These are phyloP conservation scores for Fagopyrum homotropicum DNA, from an alignment of 148 eudicot genomes.

Conservation along the genomic window DNA sequence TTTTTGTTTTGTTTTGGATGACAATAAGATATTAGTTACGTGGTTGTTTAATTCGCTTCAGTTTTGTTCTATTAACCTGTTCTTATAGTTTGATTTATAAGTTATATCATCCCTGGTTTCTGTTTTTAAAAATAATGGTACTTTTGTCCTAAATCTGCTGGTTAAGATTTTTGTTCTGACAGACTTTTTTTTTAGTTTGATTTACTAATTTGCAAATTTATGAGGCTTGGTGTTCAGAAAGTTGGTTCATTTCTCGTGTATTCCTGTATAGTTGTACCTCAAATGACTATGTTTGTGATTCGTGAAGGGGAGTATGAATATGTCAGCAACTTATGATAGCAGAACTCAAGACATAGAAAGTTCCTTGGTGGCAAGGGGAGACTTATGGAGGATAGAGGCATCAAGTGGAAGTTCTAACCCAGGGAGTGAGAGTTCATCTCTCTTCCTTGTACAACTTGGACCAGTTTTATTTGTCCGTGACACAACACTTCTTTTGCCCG, in stretches of 20 bases:
- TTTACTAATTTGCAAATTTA: background rate
- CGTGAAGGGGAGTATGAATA: constrained; percentile 63
- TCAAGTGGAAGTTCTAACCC: constrained; percentile 77
- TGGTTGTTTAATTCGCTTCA: background rate
- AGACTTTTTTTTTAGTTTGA: background rate
- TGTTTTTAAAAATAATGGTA: background rate
- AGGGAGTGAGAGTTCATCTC: constrained; percentile 63
- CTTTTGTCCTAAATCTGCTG: background rate
- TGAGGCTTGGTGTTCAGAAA: background rate
- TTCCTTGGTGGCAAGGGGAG: constrained; percentile 85
- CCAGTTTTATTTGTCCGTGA: constrained; percentile 90
- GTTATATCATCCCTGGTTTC: background rate
- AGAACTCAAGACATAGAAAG: constrained; percentile 67
- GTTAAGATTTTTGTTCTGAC: background rate
- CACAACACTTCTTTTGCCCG: constrained; percentile 87
- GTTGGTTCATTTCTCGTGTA: background rate
- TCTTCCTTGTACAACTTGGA: constrained; percentile 95
- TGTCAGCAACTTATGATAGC: constrained; percentile 83
- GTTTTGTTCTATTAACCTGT: background rate
- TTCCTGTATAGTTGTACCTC: background rate
- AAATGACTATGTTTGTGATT: background rate
- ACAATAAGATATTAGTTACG: background rate
- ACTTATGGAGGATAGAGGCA: constrained; percentile 92
- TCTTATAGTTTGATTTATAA: background rate
- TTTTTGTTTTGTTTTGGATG: background rate